Evolutionary conservation across 2,329 filamentous ascomycete genomes (phyloP), one percentile per base, ranked within the genome.

Genomic region (Fusarium udum): DNA sequence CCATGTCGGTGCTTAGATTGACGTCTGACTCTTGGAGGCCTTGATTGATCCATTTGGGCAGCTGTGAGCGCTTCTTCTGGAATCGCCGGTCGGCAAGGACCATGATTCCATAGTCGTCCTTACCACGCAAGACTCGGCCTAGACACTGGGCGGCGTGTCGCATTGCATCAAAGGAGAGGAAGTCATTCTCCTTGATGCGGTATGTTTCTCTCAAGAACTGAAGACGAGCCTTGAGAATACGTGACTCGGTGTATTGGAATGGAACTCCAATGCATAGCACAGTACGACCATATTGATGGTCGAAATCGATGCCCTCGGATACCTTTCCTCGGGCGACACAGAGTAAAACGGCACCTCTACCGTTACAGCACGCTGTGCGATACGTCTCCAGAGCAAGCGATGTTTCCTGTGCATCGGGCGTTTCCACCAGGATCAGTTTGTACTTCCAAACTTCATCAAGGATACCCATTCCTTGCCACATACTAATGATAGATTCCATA

Each of bases 81-180:
- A 98, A 99, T 24, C 96, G 91, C 46, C 94, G 92, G 81, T 99
- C 96, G 5, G 97, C 96, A 34, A 99, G 87, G 9, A 99, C 95
- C 96, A 99, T 99, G 85, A 99, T 94, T n/a, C 96, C 96, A 82
- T 99, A 99, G 82, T 99, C 96, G 80, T 99, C 97, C 82, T 99
- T 99, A 31, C 96, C 96, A 77, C 96, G 89, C 71, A 99, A 86
- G 48, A 99, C 96, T 80, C 96, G 95, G 20, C 96, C 97, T 4
- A 99, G 86, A 79, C 96, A 99, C 80, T 99, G 96, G 2, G 96
- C 95, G 20, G 96, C 96, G 80, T 99, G 96, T n/a, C 96, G 91
- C 95, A 99, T 99, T 28, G 96, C 96, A 80, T 99, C 96, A 86
- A 99, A 99, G 26, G 96, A 98, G 15, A 99, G 85, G 80, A 99